phyloP scores from a whole-genome alignment of 306 rosid genomes.

The Fragaria vesca region DNA sequence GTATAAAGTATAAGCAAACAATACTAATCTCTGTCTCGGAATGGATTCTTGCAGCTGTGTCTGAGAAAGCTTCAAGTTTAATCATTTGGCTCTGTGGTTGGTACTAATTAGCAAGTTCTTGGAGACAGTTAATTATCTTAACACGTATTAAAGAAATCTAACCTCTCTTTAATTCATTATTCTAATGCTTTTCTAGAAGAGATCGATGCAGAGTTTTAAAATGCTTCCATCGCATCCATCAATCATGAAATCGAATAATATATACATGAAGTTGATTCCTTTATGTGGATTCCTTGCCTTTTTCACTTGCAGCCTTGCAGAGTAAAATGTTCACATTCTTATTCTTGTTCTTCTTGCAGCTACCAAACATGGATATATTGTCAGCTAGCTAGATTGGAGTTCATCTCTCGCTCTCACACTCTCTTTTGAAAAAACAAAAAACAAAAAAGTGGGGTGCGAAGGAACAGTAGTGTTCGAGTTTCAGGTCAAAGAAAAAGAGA shows the following conservation, averaged over 20 bases:
- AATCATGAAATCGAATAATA: conserved; percentile 10
- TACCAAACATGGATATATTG: not conserved
- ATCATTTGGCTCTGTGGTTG: conserved; percentile 15
- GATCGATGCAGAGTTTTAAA: not conserved
- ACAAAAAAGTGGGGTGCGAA: not conserved
- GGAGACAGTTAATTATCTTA: not conserved
- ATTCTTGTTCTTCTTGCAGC: not conserved
- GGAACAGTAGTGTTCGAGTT: not conserved
- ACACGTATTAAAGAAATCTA: not conserved
- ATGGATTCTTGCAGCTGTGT: not conserved
- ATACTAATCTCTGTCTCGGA: not conserved
- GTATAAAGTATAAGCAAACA: not conserved
- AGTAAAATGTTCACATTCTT: not conserved
- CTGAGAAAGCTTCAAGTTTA: not conserved
- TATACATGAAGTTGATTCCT: not conserved
- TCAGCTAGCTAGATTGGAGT: not conserved
- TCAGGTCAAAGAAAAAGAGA: not conserved
- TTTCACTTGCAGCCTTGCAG: conserved; percentile 6
- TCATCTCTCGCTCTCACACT: not conserved
- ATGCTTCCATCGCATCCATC: conserved; percentile 9
- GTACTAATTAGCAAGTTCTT: conserved; percentile 1
- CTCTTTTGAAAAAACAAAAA: not conserved
- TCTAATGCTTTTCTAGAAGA: not conserved
- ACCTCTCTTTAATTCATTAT: not conserved
- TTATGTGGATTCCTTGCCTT: not conserved